phyloP scores from a whole-genome alignment of 163 green algal genomes.

The Scenedesmus sp. region DNA sequence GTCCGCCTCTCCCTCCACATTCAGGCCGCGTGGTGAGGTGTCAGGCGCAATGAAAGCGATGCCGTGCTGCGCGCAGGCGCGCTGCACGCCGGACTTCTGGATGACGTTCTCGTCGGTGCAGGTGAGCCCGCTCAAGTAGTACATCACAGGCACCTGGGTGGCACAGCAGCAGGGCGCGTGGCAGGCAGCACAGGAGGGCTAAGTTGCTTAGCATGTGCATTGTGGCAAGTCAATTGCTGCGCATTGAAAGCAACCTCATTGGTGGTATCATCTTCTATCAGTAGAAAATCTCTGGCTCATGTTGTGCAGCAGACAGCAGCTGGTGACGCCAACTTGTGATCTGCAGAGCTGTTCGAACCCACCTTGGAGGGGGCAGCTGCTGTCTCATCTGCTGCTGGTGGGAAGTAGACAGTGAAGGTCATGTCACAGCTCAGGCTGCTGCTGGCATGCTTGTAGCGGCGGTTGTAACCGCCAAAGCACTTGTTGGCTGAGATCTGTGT shows the following conservation, averaged over 20 bases:
- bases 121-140: conserved; percentile 95
- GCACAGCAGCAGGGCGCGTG: neutral
- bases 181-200: neutral
- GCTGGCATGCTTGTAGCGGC: conserved; percentile 84
- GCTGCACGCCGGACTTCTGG: conserved; percentile 79
- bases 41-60: conserved; percentile 91
- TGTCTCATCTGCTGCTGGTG: conserved; percentile 50
- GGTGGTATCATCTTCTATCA: too few relatives aligned
- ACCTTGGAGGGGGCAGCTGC: neutral
- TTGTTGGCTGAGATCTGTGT: conserved; percentile 44
- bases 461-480: conserved; percentile 63
- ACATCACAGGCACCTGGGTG: conserved; percentile 81
- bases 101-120: conserved; percentile 99
- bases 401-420: conserved; percentile 74
- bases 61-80: conserved; percentile 75
- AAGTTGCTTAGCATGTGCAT: too few relatives aligned
- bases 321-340: too few relatives aligned
- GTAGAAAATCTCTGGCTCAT: too few relatives aligned
- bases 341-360: neutral
- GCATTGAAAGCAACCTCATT: too few relatives aligned
- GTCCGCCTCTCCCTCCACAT: conserved; percentile 82
- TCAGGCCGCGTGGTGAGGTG: conserved; percentile 91
- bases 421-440: conserved; percentile 79
- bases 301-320: too few relatives aligned
- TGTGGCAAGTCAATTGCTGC: too few relatives aligned